Base-by-base conservation (phyloP, 1,139 yeast genomes). In the Pichia sp. region DNA sequence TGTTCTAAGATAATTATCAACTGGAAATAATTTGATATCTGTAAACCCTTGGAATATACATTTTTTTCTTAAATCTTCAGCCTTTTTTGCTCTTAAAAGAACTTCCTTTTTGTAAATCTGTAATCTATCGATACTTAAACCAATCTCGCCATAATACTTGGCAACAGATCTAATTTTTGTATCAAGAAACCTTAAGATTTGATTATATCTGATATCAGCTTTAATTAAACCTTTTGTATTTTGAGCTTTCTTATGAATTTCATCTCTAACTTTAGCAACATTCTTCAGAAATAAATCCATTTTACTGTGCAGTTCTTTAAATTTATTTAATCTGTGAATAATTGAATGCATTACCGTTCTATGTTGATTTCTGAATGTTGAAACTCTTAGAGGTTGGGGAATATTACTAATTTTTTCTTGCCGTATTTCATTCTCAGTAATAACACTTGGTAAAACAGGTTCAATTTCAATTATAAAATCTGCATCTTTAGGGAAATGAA, bases 131-230 rank as follows among this genome's bases (percentile, higher is more conserved):
- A 45, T 32, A n/a, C 29, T 7, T 25, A 36, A n/a, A 8, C 51
- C 54, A n/a, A 50, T 7, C 27, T 51, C 51, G 6, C 51, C 53
- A 34, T 39, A 42, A 28, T 36, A 43, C 11, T 30, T 42, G 3
- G 45, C 41, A 8, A 52, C 25, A 5, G 7, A 7, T 29, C 42
- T 47, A 3, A 47, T 32, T 8, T 37, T 32, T 7, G 25, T 25
- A 28, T 47, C 46, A 10, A 52, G n/a, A 39, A 42, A 54, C 10
- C 49, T 39, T 3, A 45, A 34, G 25, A 54, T 54, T 46, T 53
- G 56, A 39, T 49, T 45, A 38, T 54, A 54, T 31, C 57, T 45
- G 5, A 54, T 37, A 34, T 53, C 49, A 3, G 53, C 51, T 37
- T 49, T 49, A 27, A 45, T 44, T 11, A 41, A 31, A 25, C 51